phyloP scores from a whole-genome alignment of 352 stramenopile genomes.

The Globisporangium okanoganense region DNA sequence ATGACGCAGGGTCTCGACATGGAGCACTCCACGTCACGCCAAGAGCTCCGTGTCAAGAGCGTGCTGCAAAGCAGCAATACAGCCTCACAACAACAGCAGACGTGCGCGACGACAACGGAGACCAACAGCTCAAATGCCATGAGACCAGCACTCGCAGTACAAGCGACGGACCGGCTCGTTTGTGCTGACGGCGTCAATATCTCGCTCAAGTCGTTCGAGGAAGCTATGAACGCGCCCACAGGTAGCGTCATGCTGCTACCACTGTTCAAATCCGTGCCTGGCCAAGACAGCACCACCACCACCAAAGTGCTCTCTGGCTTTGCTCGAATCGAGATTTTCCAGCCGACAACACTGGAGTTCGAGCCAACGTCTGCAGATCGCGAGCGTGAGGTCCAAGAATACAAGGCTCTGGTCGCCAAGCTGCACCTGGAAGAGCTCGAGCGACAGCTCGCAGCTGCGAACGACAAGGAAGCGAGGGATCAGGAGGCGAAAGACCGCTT shows the following conservation, averaged over 20 bases:
- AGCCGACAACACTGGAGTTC: slow-evolving; percentile 43
- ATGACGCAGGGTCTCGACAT: slow-evolving; percentile 8
- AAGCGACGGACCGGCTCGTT: slow-evolving; percentile 41
- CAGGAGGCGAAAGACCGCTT: slow-evolving; percentile 32
- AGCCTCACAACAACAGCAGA: background rate
- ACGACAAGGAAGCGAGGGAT: slow-evolving; percentile 28
- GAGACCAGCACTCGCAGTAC: slow-evolving; percentile 4
- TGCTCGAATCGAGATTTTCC: slow-evolving; percentile 57
- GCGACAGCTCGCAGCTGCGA: slow-evolving; percentile 26
- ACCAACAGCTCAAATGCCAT: background rate
- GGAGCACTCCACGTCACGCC: background rate
- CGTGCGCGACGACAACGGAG: background rate
- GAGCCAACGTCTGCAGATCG: slow-evolving; percentile 30
- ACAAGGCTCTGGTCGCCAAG: slow-evolving; percentile 23
- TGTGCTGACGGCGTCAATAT: slow-evolving; percentile 40
- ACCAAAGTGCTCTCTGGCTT: slow-evolving; percentile 54
- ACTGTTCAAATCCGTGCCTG: slow-evolving; percentile 31
- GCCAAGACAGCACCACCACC: background rate
- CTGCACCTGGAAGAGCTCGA: slow-evolving; percentile 28
- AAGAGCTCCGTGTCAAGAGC: slow-evolving; percentile 8
- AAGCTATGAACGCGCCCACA: slow-evolving; percentile 36
- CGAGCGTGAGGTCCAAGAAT: slow-evolving; percentile 27
- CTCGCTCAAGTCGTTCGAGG: slow-evolving; percentile 36
- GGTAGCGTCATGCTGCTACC: slow-evolving; percentile 44
- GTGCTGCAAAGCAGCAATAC: background rate